Conservation (phyloP, 2,329 filamentous ascomycete species). For the Aspergillus luchuensis region DNA sequence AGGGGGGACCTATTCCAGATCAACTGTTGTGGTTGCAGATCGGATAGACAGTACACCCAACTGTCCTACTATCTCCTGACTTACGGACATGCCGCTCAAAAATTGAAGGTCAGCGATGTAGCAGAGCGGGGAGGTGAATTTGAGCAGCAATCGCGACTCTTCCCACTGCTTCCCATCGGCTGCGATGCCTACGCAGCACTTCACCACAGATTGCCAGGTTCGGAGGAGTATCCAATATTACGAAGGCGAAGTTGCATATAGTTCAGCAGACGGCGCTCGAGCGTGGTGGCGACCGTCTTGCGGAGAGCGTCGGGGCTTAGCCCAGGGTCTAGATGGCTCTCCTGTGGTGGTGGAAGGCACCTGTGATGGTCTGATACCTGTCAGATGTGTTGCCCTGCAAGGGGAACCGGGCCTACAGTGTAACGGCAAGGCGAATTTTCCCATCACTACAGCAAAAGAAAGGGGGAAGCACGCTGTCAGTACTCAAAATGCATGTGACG, state of each 20-base stretch:
- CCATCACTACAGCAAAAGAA: not conserved
- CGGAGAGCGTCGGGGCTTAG: not conserved
- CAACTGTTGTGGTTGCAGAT: slow-evolving; percentile 31
- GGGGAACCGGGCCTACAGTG: not conserved
- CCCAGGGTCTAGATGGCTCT: not conserved
- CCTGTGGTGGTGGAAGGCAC: not conserved
- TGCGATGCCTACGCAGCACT: slow-evolving; percentile 3
- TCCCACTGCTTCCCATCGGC: slow-evolving; percentile 27
- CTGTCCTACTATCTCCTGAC: too few relatives aligned
- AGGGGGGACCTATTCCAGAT: slow-evolving; percentile 33
- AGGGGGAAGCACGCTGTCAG: not conserved
- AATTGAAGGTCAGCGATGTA: slow-evolving; percentile 36
- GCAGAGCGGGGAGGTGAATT: slow-evolving; percentile 38
- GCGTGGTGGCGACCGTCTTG: not conserved
- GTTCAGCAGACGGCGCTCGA: not conserved
- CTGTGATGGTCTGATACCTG: not conserved
- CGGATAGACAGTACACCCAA: slow-evolving; percentile 24
- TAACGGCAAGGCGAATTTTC: not conserved
- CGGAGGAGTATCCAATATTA: not conserved
- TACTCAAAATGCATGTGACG: not conserved
- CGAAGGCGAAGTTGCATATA: not conserved
- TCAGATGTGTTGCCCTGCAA: not conserved
- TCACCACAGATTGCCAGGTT: not conserved
- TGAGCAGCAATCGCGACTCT: slow-evolving; percentile 35
- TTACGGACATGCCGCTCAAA: slow-evolving; percentile 5